Conservation (phyloP, 164 flowering plant genomes). For the Chimonanthus salicifolius region DNA sequence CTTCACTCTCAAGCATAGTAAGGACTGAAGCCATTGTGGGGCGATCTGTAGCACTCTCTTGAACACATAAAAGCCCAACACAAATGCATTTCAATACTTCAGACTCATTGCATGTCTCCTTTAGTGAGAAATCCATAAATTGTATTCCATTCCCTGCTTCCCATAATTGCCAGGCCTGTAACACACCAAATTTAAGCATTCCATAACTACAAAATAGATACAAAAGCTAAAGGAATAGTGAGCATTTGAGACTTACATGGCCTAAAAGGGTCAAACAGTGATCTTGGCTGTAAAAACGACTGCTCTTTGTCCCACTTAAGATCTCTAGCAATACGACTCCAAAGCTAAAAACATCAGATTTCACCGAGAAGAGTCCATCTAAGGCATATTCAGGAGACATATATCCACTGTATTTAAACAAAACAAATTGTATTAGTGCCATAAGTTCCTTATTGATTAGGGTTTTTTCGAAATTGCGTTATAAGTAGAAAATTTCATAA, state of each 20-base stretch:
- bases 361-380: slow-evolving; percentile 3
- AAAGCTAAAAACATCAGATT: slow-evolving; percentile 11
- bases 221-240: not conserved
- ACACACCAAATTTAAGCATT: not conserved
- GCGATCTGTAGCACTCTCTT: slow-evolving; percentile 6
- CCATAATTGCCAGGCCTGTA: slow-evolving; percentile 9
- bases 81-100: slow-evolving; percentile 2
- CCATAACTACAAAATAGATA: not conserved
- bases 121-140: not conserved
- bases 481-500: no score
- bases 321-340: slow-evolving; percentile 1
- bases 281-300: not conserved
- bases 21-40: slow-evolving; percentile 1
- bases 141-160: not conserved
- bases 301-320: not conserved
- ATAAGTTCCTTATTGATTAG: not conserved
- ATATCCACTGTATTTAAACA: not conserved
- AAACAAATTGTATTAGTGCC: not conserved
- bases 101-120: not conserved
- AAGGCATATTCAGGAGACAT: slow-evolving; percentile 8
- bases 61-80: not conserved
- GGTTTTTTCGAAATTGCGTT: not conserved
- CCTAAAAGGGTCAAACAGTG: not conserved
- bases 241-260: not conserved
- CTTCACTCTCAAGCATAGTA: not conserved